Conservation (phyloP, 2,329 filamentous ascomycete species). For the Fusarium palustre region DNA sequence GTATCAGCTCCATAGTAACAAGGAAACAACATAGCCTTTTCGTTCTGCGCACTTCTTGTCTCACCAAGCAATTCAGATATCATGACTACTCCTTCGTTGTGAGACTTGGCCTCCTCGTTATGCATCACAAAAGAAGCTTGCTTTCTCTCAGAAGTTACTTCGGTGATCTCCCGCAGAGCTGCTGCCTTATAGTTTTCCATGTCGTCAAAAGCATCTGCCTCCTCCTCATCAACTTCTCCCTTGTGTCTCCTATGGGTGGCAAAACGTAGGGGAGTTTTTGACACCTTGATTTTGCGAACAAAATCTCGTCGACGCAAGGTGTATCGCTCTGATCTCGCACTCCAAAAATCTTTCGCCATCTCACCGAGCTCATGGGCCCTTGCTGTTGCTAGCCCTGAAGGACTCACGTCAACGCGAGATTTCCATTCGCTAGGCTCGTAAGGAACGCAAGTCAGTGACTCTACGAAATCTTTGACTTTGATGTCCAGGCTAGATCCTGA, state of each 20-base stretch:
- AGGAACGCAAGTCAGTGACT: background rate
- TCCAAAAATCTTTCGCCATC: slow-evolving; percentile 33
- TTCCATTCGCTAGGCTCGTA: slow-evolving; percentile 12
- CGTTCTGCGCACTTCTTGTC: background rate
- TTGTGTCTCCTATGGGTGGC: slow-evolving; percentile 10
- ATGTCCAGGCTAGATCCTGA: slow-evolving; percentile 3
- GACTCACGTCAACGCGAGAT: background rate
- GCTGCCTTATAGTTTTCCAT: background rate
- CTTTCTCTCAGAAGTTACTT: background rate
- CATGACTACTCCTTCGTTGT: background rate
- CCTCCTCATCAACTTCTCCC: slow-evolving; percentile 10
- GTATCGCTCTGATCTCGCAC: slow-evolving; percentile 22
- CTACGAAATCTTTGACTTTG: background rate
- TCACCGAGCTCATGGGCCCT: slow-evolving; percentile 13
- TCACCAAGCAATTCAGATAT: background rate
- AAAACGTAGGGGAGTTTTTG: slow-evolving; percentile 9
- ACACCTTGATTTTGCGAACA: slow-evolving; percentile 16
- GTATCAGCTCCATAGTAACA: slow-evolving; percentile 26
- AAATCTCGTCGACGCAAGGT: slow-evolving; percentile 5
- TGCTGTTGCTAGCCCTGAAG: background rate
- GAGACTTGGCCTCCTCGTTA: background rate
- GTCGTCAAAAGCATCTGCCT: slow-evolving; percentile 18
- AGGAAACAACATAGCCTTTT: slow-evolving; percentile 13
- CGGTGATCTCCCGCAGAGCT: background rate
- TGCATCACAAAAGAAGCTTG: background rate